phyloP scores from a whole-genome alignment of 2,329 filamentous ascomycete species.

The Penicillium sp. region DNA sequence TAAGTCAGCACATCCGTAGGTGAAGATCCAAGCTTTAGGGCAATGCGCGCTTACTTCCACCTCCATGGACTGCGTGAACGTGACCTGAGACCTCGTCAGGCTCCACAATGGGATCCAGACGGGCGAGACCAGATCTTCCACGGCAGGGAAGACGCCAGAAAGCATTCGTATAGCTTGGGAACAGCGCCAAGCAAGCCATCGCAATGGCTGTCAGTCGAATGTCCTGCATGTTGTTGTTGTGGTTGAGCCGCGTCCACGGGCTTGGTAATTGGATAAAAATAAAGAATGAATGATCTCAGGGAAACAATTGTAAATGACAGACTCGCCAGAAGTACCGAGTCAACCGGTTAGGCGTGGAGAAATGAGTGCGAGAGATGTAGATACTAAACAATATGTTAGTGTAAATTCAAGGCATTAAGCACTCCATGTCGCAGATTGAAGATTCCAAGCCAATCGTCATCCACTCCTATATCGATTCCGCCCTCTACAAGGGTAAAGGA shows the following conservation, averaged over 20 bases:
- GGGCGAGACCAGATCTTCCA: slow-evolving; percentile 65
- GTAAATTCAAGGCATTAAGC: slow-evolving; percentile 4
- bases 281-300: slow-evolving; percentile 13
- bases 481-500: slow-evolving; percentile 12
- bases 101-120: slow-evolving; percentile 75
- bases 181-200: slow-evolving; percentile 31
- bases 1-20: slow-evolving; percentile 9
- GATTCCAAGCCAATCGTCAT: slow-evolving; percentile 17
- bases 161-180: slow-evolving; percentile 52
- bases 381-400: slow-evolving; percentile 8
- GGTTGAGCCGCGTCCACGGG: slow-evolving; percentile 15
- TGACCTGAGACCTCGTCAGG: slow-evolving; percentile 62
- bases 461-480: slow-evolving; percentile 12
- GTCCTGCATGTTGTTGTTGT: slow-evolving; percentile 23
- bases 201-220: slow-evolving; percentile 20
- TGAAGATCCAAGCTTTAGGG: neutral
- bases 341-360: slow-evolving; percentile 14
- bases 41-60: slow-evolving; percentile 61
- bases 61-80: slow-evolving; percentile 73
- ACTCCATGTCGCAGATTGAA: slow-evolving; percentile 7
- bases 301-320: slow-evolving; percentile 8
- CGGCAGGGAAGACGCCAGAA: slow-evolving; percentile 92
- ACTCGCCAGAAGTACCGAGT: slow-evolving; percentile 25
- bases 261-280: slow-evolving; percentile 2
- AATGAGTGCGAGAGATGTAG: slow-evolving; percentile 4